Base-by-base conservation (phyloP, 352 stramenopile species). In the Globisporangium rhizosaccharum region DNA sequence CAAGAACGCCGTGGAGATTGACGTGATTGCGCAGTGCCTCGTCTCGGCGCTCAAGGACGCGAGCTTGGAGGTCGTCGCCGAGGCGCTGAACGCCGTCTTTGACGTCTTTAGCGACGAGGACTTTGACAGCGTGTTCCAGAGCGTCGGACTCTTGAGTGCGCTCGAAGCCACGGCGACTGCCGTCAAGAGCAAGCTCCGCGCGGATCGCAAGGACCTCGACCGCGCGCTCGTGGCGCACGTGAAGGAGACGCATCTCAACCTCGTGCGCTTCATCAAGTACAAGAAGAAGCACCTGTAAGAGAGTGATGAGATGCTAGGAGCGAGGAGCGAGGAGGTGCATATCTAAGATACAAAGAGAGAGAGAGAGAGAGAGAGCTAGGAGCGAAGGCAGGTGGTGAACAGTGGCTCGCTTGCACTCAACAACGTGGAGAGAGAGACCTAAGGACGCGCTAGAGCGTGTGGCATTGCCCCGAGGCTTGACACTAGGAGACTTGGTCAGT, bases 261-360 rank as follows among this genome's bases (percentile, higher is more conserved):
- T 96, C 62, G 65, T 82, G 54, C 84, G 86, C 46, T 96, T 96
- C 62, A 88, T 96, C 70, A 96, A 96, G 80, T 96, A 96, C 80
- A 96, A 96, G 77, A 94, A 94, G 75, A 88, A 83, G 66, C 80
- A 91, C 58, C 53, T 90, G 72, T 89, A 73, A 82, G 63, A 10
- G 10, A 12, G 33, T 3, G 10, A 39, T 12, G 33, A 1, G 5
- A 39, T 39, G 33, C 7, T 10, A 39, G 33, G 33, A 39, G 33
- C 9, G 33, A 39, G 7, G 33, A 39, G 33, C 33, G 33, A 39
- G 7, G 33, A 14, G 10, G 46, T 49, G 30, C 25, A 58, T 39
- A 58, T 50, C 17, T 26, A 52, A 52, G 50, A 30, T 23, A 42
- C n/a, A 33, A n/a, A 17, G 23, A 57, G 36, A 37, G 51, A 56